Conservation (phyloP, 179 eudicot species). For the Carnegiea gigantea region DNA sequence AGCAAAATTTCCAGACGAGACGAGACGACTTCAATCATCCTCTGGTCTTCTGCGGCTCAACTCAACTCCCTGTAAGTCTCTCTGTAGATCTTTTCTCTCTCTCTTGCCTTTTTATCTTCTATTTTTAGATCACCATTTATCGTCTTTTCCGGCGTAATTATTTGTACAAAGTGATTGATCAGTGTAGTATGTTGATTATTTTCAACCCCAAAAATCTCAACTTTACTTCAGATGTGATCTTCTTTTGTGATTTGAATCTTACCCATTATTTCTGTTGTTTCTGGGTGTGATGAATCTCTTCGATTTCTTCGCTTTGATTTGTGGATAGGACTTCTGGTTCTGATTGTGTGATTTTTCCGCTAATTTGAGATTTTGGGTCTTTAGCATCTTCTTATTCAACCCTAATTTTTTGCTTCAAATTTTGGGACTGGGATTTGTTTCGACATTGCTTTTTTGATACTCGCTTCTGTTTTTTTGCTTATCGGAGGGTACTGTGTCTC, state of each 20-base stretch:
- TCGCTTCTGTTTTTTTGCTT: not conserved
- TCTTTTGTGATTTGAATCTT: conserved; percentile 4
- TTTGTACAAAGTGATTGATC: not conserved
- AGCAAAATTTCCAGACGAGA: not conserved
- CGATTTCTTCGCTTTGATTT: conserved; percentile 15
- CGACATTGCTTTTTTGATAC: conserved; percentile 5
- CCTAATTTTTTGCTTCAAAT: not conserved
- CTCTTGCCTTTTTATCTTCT: not conserved
- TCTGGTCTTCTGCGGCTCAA: conserved; percentile 14
- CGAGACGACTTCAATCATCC: not conserved
- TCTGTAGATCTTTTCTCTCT: not conserved
- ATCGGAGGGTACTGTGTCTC: not conserved
- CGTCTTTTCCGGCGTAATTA: not conserved
- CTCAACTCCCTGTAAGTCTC: conserved; percentile 11
- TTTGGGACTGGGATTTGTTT: not conserved
- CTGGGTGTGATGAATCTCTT: not conserved
- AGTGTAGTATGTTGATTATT: not conserved
- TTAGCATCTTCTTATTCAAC: not conserved
- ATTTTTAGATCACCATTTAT: not conserved
- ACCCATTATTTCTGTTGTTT: not conserved
- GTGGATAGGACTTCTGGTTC: not conserved
- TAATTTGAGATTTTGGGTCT: not conserved
- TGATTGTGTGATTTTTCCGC: not conserved
- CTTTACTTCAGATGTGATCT: conserved; percentile 8
- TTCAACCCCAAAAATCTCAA: not conserved